Percentiles rank a stretch among this genome's conserved stretches.
These are phyloP conservation scores for Encephalitozoon cuniculi DNA, from an alignment of 371 early-diverging fungal species.

Conservation along the genomic window DNA sequence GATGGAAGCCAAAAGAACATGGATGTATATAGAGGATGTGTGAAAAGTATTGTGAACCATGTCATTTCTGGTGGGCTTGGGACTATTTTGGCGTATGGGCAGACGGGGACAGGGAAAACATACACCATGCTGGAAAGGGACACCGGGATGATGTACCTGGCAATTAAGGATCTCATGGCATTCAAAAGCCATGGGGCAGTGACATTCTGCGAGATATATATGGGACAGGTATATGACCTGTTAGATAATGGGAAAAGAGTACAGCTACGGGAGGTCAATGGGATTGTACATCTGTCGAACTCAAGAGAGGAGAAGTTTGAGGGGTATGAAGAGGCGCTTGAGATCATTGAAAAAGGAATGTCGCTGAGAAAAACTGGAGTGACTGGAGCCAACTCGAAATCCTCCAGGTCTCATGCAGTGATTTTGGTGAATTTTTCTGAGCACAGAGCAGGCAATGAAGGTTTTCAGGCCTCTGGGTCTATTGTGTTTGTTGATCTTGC, in stretches of 20 bases:
- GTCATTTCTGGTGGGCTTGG: constrained; percentile 85
- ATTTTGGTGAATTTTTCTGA: constrained; percentile 26
- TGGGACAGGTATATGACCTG: constrained; percentile 38
- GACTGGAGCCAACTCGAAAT: constrained; percentile 85
- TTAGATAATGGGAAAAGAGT: constrained; percentile 25
- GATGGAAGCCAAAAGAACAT: constrained; percentile 69
- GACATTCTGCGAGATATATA: constrained; percentile 39
- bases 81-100: constrained; percentile 95
- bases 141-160: constrained; percentile 21
- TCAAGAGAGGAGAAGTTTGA: constrained; percentile 70
- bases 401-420: constrained; percentile 91
- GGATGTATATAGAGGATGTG: constrained; percentile 77
- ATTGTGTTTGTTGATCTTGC: constrained; percentile 89
- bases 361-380: constrained; percentile 62
- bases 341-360: constrained; percentile 79
- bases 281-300: constrained; percentile 75
- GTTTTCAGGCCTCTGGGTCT: constrained; percentile 63
- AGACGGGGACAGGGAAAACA: constrained; percentile 94
- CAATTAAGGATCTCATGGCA: constrained; percentile 58
- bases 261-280: constrained; percentile 62
- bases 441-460: neutral
- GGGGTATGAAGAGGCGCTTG: constrained; percentile 68
- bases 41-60: constrained; percentile 79
- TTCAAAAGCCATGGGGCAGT: constrained; percentile 4
- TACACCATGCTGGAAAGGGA: constrained; percentile 75